Conservation (phyloP, 257 asterid genomes). For the Dorcoceras hygrometricum region DNA sequence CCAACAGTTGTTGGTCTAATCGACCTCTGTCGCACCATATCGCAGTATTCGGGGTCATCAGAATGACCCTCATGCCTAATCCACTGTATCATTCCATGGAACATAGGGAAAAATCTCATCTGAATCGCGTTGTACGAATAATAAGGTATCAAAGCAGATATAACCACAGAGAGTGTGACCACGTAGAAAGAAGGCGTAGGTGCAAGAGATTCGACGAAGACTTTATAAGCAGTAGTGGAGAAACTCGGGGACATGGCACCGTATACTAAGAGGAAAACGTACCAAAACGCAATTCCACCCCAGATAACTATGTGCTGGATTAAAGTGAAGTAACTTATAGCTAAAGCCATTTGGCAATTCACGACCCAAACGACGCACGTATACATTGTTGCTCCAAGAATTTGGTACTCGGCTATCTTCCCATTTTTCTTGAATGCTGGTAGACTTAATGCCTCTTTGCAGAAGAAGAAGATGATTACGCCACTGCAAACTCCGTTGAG, state of each 20-base stretch:
- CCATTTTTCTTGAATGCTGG: constrained; percentile 67
- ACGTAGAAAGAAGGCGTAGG: constrained; percentile 63
- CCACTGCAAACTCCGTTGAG: constrained; percentile 65
- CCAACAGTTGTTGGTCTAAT: constrained; percentile 48
- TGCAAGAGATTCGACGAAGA: constrained; percentile 74
- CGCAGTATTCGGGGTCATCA: constrained; percentile 43
- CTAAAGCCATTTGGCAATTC: constrained; percentile 81
- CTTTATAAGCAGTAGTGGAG: constrained; percentile 63
- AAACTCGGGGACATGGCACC: constrained; percentile 50
- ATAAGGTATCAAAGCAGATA: not conserved
- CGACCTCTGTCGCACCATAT: constrained; percentile 44
- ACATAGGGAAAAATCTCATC: constrained; percentile 7
- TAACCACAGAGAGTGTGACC: constrained; percentile 41
- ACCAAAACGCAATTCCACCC: constrained; percentile 89
- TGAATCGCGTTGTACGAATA: not conserved
- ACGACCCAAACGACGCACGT: constrained; percentile 89
- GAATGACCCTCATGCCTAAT: constrained; percentile 41
- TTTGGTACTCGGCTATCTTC: constrained; percentile 48
- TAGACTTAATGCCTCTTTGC: constrained; percentile 51
- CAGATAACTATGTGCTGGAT: constrained; percentile 79
- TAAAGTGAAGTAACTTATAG: constrained; percentile 83
- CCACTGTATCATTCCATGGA: constrained; percentile 60
- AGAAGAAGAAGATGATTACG: constrained; percentile 73
- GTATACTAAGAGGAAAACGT: constrained; percentile 64
- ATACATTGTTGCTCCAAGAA: constrained; percentile 80